phyloP scores from a whole-genome alignment of 2,329 filamentous ascomycete genomes.

The Chalaropsis ovoidea region DNA sequence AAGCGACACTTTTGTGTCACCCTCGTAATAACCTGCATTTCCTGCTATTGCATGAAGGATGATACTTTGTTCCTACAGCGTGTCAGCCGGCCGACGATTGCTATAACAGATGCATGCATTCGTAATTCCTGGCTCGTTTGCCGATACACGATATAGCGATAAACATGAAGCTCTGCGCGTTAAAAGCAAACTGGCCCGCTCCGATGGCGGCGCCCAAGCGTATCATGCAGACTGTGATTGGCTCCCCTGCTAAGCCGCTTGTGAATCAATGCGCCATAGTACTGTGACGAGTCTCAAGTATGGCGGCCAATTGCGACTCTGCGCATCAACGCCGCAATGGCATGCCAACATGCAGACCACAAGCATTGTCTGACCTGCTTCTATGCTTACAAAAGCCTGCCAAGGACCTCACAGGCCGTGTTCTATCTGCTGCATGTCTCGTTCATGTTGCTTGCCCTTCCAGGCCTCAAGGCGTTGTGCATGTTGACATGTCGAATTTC shows the following conservation, averaged over 20 bases:
- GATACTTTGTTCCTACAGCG: background rate
- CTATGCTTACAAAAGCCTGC: background rate
- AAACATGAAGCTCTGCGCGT: background rate
- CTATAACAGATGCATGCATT: background rate
- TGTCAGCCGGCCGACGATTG: background rate
- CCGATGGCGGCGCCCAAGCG: constrained; percentile 12
- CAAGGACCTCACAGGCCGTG: background rate
- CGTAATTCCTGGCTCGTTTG: background rate
- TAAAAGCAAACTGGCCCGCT: background rate
- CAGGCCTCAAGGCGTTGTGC: background rate
- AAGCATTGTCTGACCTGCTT: background rate
- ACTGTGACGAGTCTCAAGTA: too few relatives aligned
- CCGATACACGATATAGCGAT: background rate
- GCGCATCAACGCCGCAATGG: background rate
- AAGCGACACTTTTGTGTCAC: background rate
- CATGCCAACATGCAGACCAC: background rate
- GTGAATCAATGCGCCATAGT: background rate
- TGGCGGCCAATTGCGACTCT: background rate
- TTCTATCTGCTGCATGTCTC: constrained; percentile 1
- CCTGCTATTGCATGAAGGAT: background rate
- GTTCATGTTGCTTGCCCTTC: background rate
- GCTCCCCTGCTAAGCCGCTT: background rate
- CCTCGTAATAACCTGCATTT: background rate
- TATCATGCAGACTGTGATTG: constrained; percentile 7
- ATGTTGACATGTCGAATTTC: background rate